These are phyloP conservation scores for Jatropha multifida DNA, from an alignment of 441 rosid genomes.

Conservation along the genomic window DNA sequence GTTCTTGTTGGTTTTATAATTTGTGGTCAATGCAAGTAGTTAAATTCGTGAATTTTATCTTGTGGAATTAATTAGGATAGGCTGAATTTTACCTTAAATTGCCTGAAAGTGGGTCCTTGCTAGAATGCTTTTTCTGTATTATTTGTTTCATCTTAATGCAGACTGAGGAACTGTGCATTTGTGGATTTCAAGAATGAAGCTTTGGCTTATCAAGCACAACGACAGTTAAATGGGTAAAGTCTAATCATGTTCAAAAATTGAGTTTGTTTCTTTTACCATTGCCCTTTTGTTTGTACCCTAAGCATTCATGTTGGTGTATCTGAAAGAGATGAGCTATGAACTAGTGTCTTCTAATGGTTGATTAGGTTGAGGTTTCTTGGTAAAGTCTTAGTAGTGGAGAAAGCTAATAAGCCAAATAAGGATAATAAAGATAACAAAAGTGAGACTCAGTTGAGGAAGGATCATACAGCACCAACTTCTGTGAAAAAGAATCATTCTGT, in stretches of 20 bases:
- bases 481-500: slow-evolving; percentile 36
- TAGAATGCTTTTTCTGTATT: slow-evolving; percentile 1
- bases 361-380: slow-evolving; percentile 90
- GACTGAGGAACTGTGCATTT: slow-evolving; percentile 83
- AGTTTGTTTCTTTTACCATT: not conserved
- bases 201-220: slow-evolving; percentile 77
- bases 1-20: not conserved
- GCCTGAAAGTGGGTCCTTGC: not conserved
- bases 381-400: slow-evolving; percentile 77
- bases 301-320: slow-evolving; percentile 1
- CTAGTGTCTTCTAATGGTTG: slow-evolving; percentile 30
- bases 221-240: slow-evolving; percentile 74
- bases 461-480: slow-evolving; percentile 27
- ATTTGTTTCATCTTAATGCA: slow-evolving; percentile 25
- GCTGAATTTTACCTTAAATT: no score
- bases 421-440: slow-evolving; percentile 38
- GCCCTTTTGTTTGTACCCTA: not conserved
- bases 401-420: slow-evolving; percentile 56
- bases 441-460: slow-evolving; percentile 43
- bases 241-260: not conserved
- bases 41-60: not conserved
- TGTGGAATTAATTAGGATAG: not conserved
- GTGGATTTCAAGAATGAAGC: slow-evolving; percentile 79
- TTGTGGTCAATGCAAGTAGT: not conserved
- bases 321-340: slow-evolving; percentile 7